Percentiles rank a stretch among this genome's conserved stretches.
Conservation (phyloP, 805 yeast genomes). For the Schizosaccharomyces octosporus region DNA sequence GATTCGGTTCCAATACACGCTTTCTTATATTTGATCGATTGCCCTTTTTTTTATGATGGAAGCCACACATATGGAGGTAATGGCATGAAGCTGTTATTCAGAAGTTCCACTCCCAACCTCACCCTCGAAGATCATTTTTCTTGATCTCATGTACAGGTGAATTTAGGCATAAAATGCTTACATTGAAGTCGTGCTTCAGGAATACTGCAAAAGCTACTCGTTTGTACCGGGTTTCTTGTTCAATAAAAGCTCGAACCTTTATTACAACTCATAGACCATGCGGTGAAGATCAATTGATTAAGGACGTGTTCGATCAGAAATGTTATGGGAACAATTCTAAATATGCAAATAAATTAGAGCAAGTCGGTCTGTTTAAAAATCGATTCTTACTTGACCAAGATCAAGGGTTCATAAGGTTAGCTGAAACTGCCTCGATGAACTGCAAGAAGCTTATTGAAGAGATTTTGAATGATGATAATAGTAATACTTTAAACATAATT, state of each 20-base stretch:
- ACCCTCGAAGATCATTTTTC: no score
- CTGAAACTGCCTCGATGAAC: not conserved
- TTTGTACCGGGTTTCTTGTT: no score
- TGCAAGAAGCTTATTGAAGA: not conserved
- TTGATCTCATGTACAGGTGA: no score
- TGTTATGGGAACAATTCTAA: not conserved
- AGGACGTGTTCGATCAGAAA: not conserved
- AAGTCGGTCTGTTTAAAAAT: not conserved
- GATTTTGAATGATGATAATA: not conserved
- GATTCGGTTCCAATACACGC: not conserved
- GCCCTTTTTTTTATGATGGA: not conserved
- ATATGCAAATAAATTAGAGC: not conserved
- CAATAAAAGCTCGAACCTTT: not conserved
- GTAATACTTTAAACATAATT: not conserved
- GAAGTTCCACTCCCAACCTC: no score
- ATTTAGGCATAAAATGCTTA: no score
- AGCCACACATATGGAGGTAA: not conserved
- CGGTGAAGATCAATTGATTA: not conserved
- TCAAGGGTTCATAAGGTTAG: not conserved
- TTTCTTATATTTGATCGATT: not conserved
- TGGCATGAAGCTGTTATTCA: no score
- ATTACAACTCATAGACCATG: not conserved
- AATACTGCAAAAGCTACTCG: no score
- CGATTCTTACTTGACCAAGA: not conserved
- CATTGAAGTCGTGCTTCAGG: no score